Conservation (phyloP, 768 basidiomycete species). For the Tephrocybe sp. region DNA sequence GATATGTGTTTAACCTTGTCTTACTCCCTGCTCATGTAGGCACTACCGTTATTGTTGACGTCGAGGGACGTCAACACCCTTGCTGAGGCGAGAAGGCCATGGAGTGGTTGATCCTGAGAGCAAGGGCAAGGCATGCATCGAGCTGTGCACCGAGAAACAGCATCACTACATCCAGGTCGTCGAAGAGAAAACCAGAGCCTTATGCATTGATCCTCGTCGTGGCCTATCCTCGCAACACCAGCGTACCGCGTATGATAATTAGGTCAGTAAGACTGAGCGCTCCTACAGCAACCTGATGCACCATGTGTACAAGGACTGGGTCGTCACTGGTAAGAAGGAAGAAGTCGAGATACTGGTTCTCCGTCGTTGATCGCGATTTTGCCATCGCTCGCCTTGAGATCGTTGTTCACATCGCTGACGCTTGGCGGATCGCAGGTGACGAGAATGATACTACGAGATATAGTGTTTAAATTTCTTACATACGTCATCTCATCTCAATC, state of each 20-base stretch:
- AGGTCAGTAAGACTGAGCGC: conserved; percentile 9
- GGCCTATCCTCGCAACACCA: conserved; percentile 1
- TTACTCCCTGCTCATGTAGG: neutral
- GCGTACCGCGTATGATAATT: conserved; percentile 1
- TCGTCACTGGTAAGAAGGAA: conserved; percentile 9
- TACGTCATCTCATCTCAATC: no score
- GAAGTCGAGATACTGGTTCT: conserved; percentile 12
- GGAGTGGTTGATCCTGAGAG: conserved; percentile 3
- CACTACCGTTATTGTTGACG: conserved; percentile 4
- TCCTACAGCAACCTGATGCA: conserved; percentile 4
- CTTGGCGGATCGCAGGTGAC: no score
- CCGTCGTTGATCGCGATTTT: conserved; percentile 7
- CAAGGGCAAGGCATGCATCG: neutral
- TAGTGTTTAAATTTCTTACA: no score
- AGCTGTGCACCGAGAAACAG: conserved; percentile 6
- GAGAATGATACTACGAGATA: no score
- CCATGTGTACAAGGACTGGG: conserved; percentile 10
- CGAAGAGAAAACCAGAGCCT: conserved; percentile 3
- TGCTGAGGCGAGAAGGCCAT: conserved; percentile 1
- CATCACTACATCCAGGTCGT: neutral
- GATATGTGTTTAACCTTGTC: neutral
- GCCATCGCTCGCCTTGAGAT: conserved; percentile 7
- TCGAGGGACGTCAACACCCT: conserved; percentile 1
- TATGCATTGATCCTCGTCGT: neutral
- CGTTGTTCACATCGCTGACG: no score